Evolutionary conservation across 2,329 filamentous ascomycete species (phyloP), one percentile per base, ranked within the genome.

Genomic region (Cercospora sp.): DNA sequence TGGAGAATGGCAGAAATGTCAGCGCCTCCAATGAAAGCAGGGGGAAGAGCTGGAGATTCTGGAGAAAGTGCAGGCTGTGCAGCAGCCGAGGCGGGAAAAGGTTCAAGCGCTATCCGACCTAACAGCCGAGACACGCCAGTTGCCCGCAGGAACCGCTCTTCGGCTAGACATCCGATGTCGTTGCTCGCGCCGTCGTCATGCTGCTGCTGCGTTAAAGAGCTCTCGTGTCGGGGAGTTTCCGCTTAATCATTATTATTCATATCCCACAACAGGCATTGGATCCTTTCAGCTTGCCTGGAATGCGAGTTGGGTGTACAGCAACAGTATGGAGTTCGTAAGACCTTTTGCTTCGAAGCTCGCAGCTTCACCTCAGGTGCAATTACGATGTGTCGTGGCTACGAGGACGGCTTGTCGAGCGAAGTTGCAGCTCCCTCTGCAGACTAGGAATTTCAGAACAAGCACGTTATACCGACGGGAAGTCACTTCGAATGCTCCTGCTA

Each of bases 401-500:
- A 64, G 70, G 5, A 61, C 72, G 8, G 67, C 72, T 58, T 73
- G 68, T 66, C 64, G 69, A 58, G 32, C 68, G 24, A 71, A 71
- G 65, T 5, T 30, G 51, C 69, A 72, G 63, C 64, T 69, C 34
- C 51, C 63, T 43, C 62, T 57, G 59, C 68, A 71, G 51, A 67
- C 49, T 34, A 73, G 73, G 61, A 63, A 45, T n/a, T 75, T 75
- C 69, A 70, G 69, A 45, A 71, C 71, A 8, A 74, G 61, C 45
- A 61, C 73, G 53, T 28, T 67, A 21, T 65, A 51, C 37, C 62
- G 59, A 37, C 66, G 73, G 13, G 74, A 73, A 65, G 70, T 69
- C 16, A 66, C 71, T 32, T 67, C 65, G 21, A 63, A 66, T 53
- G 70, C 74, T 26, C 73, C 75, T 3, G 65, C 69, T 26, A 75